Conservation (phyloP, 1,284 basidiomycete species). For the Coniferiporia sulphurascens region DNA sequence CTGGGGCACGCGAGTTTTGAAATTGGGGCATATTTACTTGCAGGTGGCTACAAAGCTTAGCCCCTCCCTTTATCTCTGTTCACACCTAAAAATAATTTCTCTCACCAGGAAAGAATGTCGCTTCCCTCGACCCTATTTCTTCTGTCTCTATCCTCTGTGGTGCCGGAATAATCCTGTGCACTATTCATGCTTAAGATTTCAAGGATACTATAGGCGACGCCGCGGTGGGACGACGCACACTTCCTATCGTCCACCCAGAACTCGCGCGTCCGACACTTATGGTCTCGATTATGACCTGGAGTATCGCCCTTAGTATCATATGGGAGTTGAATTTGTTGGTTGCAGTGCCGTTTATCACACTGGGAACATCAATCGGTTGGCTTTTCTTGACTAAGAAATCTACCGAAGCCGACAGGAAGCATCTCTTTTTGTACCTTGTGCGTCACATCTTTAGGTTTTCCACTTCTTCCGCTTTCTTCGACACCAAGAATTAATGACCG, state of each 20-base stretch:
- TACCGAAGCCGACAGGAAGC: conserved; percentile 8
- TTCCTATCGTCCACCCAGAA: conserved; percentile 33
- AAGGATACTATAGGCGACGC: conserved; percentile 37
- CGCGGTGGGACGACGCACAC: conserved; percentile 32
- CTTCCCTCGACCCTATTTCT: conserved; percentile 19
- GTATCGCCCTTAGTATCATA: conserved; percentile 22
- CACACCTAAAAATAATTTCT: conserved; percentile 8
- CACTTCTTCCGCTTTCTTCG: background rate
- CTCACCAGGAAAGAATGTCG: conserved; percentile 1
- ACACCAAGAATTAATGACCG: background rate
- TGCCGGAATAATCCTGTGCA: conserved; percentile 30
- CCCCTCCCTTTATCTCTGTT: background rate
- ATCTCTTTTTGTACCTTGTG: conserved; percentile 16
- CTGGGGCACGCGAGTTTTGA: conserved; percentile 35
- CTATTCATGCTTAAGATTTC: conserved; percentile 40
- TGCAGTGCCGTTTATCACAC: conserved; percentile 3
- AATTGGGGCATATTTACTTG: conserved; percentile 33
- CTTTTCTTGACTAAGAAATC: background rate
- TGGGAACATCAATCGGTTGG: conserved; percentile 9
- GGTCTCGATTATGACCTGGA: conserved; percentile 27
- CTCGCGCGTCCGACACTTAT: conserved; percentile 20
- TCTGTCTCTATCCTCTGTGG: conserved; percentile 26
- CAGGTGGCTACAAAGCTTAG: too few relatives aligned
- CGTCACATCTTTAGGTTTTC: background rate
- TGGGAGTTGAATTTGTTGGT: conserved; percentile 10